These are phyloP conservation scores for Liquidambar formosana DNA, from an alignment of 164 flowering plant species.

Conservation along the genomic window DNA sequence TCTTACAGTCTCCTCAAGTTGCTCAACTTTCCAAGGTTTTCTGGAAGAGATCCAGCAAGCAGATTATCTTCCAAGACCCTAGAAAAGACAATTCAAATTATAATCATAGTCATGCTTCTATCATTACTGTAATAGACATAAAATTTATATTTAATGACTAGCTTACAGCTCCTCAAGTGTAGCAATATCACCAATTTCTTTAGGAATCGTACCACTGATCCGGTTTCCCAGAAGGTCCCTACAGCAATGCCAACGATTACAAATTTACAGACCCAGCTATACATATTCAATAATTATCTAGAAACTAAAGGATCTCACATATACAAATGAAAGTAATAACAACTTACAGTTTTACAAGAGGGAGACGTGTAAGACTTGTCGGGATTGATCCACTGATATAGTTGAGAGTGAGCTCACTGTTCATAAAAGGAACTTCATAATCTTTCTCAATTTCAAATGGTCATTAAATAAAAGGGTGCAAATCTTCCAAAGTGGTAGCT, in stretches of 20 bases:
- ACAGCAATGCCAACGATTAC: constrained; percentile 9
- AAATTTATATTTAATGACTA: constrained; percentile 19
- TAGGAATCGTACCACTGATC: constrained; percentile 58
- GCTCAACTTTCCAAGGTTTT: constrained; percentile 50
- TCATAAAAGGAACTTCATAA: too few relatives aligned
- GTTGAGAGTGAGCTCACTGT: constrained; percentile 75
- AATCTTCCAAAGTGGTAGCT: too few relatives aligned
- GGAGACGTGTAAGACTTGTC: too few relatives aligned
- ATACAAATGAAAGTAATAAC: background rate
- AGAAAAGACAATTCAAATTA: constrained; percentile 6
- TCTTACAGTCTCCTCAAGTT: constrained; percentile 19
- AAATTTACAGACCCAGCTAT: background rate
- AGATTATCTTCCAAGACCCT: constrained; percentile 62
- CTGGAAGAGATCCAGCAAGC: constrained; percentile 51
- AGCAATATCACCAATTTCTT: constrained; percentile 48
- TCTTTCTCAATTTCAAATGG: too few relatives aligned
- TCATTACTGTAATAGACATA: too few relatives aligned
- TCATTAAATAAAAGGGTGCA: too few relatives aligned
- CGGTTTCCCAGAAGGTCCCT: constrained; percentile 73
- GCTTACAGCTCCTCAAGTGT: constrained; percentile 62
- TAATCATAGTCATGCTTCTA: background rate
- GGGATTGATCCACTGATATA: constrained; percentile 60
- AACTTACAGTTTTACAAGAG: constrained; percentile 65
- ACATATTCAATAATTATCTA: background rate
- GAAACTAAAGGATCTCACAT: background rate